These are phyloP conservation scores for Microbotryum intermedium DNA, from an alignment of 1,284 basidiomycete genomes.

Conservation along the genomic window DNA sequence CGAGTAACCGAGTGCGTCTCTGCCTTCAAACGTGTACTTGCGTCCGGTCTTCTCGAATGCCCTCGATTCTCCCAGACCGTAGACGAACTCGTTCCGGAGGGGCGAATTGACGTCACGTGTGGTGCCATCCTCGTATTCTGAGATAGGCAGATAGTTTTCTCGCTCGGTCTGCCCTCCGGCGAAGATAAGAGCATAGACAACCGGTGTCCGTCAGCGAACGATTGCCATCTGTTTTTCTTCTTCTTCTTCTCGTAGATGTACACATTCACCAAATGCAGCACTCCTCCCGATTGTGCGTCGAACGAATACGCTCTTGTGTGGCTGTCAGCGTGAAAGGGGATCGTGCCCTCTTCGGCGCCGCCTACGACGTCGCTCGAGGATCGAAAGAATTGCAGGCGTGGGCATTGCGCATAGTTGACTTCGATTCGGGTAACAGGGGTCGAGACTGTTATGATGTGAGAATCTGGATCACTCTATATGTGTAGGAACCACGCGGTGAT, in stretches of 20 bases:
- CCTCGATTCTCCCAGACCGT: constrained; percentile 26
- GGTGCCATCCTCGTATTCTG: constrained; percentile 8
- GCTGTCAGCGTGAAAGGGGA: constrained; percentile 14
- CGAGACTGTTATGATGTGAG: not conserved
- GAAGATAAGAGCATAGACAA: not conserved
- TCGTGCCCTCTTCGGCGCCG: not conserved
- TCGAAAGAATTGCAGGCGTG: constrained; percentile 1
- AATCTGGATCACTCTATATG: not conserved
- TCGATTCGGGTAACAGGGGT: not conserved
- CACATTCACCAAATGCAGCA: constrained; percentile 12
- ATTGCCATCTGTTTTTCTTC: not conserved
- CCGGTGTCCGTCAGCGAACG: not conserved
- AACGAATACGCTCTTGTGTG: constrained; percentile 21
- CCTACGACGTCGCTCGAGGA: not conserved
- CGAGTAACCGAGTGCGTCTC: constrained; percentile 21
- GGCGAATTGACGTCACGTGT: not conserved
- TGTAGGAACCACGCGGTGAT: not conserved
- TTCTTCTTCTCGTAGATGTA: not conserved
- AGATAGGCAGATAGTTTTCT: constrained; percentile 22
- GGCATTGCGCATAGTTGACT: not conserved
- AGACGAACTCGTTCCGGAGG: constrained; percentile 22
- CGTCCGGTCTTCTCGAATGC: constrained; percentile 22
- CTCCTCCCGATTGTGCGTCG: constrained; percentile 15
- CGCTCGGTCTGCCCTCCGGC: constrained; percentile 9
- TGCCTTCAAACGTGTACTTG: constrained; percentile 20